These are phyloP conservation scores for Pythium folliculosum DNA, from an alignment of 352 stramenopile genomes.

Conservation along the genomic window DNA sequence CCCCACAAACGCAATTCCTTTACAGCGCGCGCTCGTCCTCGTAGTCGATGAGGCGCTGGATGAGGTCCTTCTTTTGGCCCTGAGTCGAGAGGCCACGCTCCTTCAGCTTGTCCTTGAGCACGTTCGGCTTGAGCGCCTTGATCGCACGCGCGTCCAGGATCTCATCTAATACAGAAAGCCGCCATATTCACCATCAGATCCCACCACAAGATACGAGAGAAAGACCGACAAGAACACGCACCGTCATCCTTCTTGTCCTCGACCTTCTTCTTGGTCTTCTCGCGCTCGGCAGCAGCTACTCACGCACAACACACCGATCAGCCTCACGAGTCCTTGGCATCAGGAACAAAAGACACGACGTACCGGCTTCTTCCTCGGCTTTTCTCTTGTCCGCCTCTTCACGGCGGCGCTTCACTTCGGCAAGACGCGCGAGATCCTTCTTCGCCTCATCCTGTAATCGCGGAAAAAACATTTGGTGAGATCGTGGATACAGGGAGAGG, in stretches of 20 bases:
- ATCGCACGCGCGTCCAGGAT: slow-evolving; percentile 80
- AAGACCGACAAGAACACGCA: slow-evolving; percentile 26
- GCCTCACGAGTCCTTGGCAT: neutral
- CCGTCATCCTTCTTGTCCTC: slow-evolving; percentile 67
- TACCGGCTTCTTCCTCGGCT: slow-evolving; percentile 80
- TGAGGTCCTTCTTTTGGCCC: slow-evolving; percentile 88
- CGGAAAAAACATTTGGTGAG: neutral
- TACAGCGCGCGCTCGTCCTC: slow-evolving; percentile 86
- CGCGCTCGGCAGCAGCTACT: slow-evolving; percentile 53
- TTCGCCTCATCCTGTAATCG: slow-evolving; percentile 71
- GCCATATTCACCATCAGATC: neutral
- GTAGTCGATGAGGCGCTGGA: slow-evolving; percentile 88
- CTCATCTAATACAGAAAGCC: slow-evolving; percentile 44
- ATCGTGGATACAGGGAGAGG: no score
- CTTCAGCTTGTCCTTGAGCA: slow-evolving; percentile 90
- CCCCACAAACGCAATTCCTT: neutral
- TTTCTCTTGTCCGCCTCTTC: slow-evolving; percentile 81
- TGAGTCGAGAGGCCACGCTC: slow-evolving; percentile 81
- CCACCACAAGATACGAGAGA: neutral
- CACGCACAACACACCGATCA: neutral
- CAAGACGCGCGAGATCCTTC: slow-evolving; percentile 78
- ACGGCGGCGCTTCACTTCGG: slow-evolving; percentile 77
- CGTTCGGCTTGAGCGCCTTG: slow-evolving; percentile 84
- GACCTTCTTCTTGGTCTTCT: slow-evolving; percentile 68
- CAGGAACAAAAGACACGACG: slow-evolving; percentile 13